These are phyloP conservation scores for Astrothelium subdiscretum DNA, from an alignment of 495 filamentous ascomycete genomes.

Conservation along the genomic window DNA sequence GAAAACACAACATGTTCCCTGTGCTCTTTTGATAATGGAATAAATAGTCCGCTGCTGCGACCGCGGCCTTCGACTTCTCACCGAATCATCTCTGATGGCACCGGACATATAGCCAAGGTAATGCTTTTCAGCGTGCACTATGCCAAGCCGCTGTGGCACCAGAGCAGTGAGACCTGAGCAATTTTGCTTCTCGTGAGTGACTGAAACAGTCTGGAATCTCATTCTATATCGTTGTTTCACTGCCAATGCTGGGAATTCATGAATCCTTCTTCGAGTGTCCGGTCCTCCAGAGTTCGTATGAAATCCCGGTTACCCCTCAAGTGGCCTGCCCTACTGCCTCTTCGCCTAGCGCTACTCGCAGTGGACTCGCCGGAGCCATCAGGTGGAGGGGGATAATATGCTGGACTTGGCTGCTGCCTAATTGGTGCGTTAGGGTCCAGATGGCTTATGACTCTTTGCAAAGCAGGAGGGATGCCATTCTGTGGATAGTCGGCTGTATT, in stretches of 20 bases:
- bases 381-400: slow-evolving; percentile 93
- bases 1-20: background rate
- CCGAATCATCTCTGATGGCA: background rate
- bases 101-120: background rate
- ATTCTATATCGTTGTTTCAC: slow-evolving; percentile 21
- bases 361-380: slow-evolving; percentile 63
- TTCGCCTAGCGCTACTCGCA: slow-evolving; percentile 53
- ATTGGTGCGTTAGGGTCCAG: slow-evolving; percentile 93
- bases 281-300: slow-evolving; percentile 85
- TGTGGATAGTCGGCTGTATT: slow-evolving; percentile 92
- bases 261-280: slow-evolving; percentile 81
- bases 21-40: background rate
- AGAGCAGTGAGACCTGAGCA: background rate
- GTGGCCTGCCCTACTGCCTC: slow-evolving; percentile 59
- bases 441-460: slow-evolving; percentile 94
- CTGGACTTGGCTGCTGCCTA: slow-evolving; percentile 85
- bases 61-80: too few relatives aligned
- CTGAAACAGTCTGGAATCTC: background rate
- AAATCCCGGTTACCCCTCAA: slow-evolving; percentile 68
- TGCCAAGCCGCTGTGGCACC: background rate
- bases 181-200: background rate
- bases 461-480: slow-evolving; percentile 79
- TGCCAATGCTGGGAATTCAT: slow-evolving; percentile 56
- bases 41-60: background rate
- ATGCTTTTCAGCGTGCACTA: background rate